Percentiles rank a stretch among this genome's conserved stretches.
These are phyloP conservation scores for Iberis pinnata DNA, from an alignment of 345 rosid genomes.

Conservation along the genomic window DNA sequence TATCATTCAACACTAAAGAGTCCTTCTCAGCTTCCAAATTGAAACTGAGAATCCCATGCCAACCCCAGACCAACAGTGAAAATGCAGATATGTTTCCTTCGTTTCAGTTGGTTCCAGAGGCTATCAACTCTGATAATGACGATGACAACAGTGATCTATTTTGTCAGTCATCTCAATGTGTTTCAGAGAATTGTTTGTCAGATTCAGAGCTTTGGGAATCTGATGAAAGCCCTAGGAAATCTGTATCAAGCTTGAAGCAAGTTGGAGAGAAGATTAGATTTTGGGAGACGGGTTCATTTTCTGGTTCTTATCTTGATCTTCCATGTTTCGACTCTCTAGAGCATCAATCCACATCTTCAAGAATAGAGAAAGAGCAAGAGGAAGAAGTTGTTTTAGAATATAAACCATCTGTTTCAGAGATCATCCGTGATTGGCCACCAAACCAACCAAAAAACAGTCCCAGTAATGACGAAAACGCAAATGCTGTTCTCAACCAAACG, in stretches of 20 bases:
- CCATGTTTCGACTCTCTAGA: constrained; percentile 61
- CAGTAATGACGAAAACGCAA: constrained; percentile 12
- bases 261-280: constrained; percentile 7
- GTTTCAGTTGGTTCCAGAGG: constrained; percentile 79
- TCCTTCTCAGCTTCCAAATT: constrained; percentile 50
- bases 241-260: constrained; percentile 27
- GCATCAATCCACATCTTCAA: constrained; percentile 22
- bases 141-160: constrained; percentile 60
- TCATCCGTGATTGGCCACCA: constrained; percentile 32
- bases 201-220: constrained; percentile 92
- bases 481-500: background rate
- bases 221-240: constrained; percentile 40
- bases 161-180: constrained; percentile 72
- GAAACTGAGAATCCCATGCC: constrained; percentile 65
- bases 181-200: constrained; percentile 67
- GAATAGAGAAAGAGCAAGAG: constrained; percentile 10
- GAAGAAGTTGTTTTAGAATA: constrained; percentile 14
- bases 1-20: constrained; percentile 65
- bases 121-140: constrained; percentile 39
- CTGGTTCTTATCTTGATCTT: constrained; percentile 34
- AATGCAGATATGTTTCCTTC: constrained; percentile 55
- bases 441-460: constrained; percentile 10
- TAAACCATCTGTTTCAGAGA: constrained; percentile 29
- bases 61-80: constrained; percentile 21
- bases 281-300: constrained; percentile 32